Percentiles rank a stretch among this genome's conserved stretches.
phyloP scores from a whole-genome alignment of 2,329 filamentous ascomycete species.

The Huntiella moniliformis region DNA sequence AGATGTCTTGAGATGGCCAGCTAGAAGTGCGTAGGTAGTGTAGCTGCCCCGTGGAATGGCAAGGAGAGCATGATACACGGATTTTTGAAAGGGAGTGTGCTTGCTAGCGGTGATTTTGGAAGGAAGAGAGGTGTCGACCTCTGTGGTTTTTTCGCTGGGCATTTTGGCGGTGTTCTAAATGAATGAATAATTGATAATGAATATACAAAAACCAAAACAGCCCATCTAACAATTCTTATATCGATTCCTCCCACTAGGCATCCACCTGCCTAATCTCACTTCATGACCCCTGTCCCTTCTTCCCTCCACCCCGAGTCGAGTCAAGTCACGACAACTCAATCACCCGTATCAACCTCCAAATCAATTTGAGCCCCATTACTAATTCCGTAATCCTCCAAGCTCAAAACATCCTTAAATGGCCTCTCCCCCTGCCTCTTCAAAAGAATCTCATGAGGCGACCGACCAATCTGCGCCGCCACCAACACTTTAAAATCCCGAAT shows the following conservation, averaged over 20 bases:
- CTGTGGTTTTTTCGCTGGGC: too few relatives aligned
- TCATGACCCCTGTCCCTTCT: not conserved
- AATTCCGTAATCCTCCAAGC: slow-evolving; percentile 80
- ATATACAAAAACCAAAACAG: too few relatives aligned
- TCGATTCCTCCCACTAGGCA: not conserved
- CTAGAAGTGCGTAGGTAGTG: slow-evolving; percentile 60
- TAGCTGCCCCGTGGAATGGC: slow-evolving; percentile 59
- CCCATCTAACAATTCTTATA: too few relatives aligned
- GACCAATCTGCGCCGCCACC: slow-evolving; percentile 74
- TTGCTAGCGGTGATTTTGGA: slow-evolving; percentile 25
- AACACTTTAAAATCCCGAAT: slow-evolving; percentile 79
- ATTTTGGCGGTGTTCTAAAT: too few relatives aligned
- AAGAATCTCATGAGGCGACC: slow-evolving; percentile 79
- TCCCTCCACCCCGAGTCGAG: not conserved
- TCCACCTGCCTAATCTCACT: not conserved
- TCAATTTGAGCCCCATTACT: slow-evolving; percentile 66
- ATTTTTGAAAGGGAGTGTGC: slow-evolving; percentile 38
- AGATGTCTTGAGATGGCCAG: slow-evolving; percentile 47
- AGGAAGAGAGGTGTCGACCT: slow-evolving; percentile 14
- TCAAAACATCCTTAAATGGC: slow-evolving; percentile 83
- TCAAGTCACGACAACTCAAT: slow-evolving; percentile 21
- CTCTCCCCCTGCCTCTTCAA: slow-evolving; percentile 80
- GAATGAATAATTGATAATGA: too few relatives aligned
- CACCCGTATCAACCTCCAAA: slow-evolving; percentile 41
- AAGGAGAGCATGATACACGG: slow-evolving; percentile 52